These are phyloP conservation scores for Fusarium decemcellulare DNA, from an alignment of 2,329 filamentous ascomycete species.

Conservation along the genomic window DNA sequence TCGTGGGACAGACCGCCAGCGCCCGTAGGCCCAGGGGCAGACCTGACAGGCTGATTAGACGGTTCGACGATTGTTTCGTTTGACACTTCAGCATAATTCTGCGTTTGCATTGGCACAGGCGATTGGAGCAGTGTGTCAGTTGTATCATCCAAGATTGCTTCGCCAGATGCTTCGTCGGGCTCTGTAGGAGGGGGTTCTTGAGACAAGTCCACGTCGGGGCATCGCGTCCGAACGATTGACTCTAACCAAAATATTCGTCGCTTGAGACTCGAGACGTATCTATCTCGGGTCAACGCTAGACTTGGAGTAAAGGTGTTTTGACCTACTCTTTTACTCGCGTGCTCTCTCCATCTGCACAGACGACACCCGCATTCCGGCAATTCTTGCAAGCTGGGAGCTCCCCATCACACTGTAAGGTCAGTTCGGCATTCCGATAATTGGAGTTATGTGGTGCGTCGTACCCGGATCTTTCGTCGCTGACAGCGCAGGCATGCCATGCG, in stretches of 20 bases:
- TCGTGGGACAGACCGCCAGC: slow-evolving; percentile 59
- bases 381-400: slow-evolving; percentile 58
- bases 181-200: slow-evolving; percentile 31
- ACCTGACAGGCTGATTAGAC: slow-evolving; percentile 21
- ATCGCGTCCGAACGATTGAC: slow-evolving; percentile 56
- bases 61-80: slow-evolving; percentile 4
- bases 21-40: slow-evolving; percentile 30
- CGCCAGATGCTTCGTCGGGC: slow-evolving; percentile 31
- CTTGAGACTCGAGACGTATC: slow-evolving; percentile 54
- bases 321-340: slow-evolving; percentile 55
- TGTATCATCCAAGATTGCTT: slow-evolving; percentile 12
- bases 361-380: slow-evolving; percentile 58
- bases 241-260: slow-evolving; percentile 63
- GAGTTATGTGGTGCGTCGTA: slow-evolving; percentile 38
- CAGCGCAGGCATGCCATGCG: slow-evolving; percentile 55
- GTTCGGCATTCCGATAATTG: not conserved
- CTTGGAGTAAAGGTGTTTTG: not conserved
- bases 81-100: fast-evolving
- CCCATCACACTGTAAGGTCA: slow-evolving; percentile 59
- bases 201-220: slow-evolving; percentile 58
- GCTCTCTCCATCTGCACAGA: slow-evolving; percentile 61
- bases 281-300: slow-evolving; percentile 7
- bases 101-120: not conserved
- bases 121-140: slow-evolving; percentile 8
- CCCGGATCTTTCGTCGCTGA: slow-evolving; percentile 65